Percentiles rank a stretch among this genome's conserved stretches.
phyloP scores from a whole-genome alignment of 164 flowering plant genomes.

The Vitis riparia region DNA sequence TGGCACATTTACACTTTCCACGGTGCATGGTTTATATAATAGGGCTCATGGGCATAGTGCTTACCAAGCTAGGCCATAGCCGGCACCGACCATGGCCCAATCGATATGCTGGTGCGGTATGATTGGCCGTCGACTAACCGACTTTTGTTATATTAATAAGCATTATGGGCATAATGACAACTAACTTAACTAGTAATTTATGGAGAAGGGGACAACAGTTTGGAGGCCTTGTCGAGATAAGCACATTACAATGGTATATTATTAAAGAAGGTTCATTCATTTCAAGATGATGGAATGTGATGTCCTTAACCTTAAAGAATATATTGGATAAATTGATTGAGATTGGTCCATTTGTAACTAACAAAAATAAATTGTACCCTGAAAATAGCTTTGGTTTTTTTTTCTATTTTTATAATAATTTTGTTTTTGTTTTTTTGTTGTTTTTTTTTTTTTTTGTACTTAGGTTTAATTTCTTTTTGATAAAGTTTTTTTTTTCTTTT shows the following conservation, averaged over 20 bases:
- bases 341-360: neutral
- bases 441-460: too few relatives aligned
- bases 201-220: constrained; percentile 3
- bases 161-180: constrained; percentile 27
- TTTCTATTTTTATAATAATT: too few relatives aligned
- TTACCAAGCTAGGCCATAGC: constrained; percentile 6
- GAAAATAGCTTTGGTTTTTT: too few relatives aligned
- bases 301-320: neutral
- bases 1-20: too few relatives aligned
- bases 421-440: too few relatives aligned
- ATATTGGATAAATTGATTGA: neutral
- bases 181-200: constrained; percentile 1
- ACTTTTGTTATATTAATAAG: constrained; percentile 12
- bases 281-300: neutral
- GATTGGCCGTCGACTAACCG: constrained; percentile 30
- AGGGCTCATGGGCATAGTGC: neutral
- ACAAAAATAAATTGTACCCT: too few relatives aligned
- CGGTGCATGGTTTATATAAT: neutral
- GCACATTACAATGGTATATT: constrained; percentile 1
- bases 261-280: neutral
- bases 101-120: neutral
- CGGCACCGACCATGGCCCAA: constrained; percentile 51
- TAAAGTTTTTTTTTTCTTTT: too few relatives aligned
- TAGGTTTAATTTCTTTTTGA: too few relatives aligned
- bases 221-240: neutral